Evolutionary conservation across 2,329 filamentous ascomycete genomes (phyloP).

Genomic region (Epichloe baconii): DNA sequence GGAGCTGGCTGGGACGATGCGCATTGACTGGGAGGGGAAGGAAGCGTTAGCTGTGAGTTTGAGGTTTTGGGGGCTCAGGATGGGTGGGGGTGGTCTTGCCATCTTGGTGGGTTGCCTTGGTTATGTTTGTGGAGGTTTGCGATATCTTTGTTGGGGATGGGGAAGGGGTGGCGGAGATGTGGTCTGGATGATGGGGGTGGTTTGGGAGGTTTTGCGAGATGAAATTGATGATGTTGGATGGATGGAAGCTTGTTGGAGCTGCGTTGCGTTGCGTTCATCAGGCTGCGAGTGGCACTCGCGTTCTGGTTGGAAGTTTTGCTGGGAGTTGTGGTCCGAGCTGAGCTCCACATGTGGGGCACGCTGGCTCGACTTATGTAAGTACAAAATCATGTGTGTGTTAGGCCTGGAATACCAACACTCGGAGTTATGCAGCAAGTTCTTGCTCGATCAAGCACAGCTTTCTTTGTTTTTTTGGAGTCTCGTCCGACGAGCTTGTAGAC

Average conservation of each 20-base stretch:
- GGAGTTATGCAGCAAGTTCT: too few relatives aligned
- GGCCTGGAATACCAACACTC: too few relatives aligned
- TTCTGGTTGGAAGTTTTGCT: conserved; percentile 3
- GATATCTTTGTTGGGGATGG: neutral
- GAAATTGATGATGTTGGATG: neutral
- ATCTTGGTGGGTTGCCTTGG: conserved; percentile 24
- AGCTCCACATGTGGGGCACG: too few relatives aligned
- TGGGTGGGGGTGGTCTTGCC: conserved; percentile 24
- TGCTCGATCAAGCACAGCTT: too few relatives aligned
- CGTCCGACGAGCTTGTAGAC: too few relatives aligned
- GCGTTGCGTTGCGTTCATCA: conserved; percentile 5
- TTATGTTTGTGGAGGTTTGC: neutral
- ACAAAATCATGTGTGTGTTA: too few relatives aligned
- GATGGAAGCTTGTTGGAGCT: conserved; percentile 3
- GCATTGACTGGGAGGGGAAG: conserved; percentile 54
- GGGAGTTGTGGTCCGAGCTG: neutral
- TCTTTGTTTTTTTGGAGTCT: too few relatives aligned
- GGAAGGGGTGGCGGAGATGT: neutral
- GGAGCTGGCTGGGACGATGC: conserved; percentile 62
- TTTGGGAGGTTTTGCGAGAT: conserved; percentile 2
- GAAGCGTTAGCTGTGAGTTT: conserved; percentile 8
- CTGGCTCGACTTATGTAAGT: too few relatives aligned
- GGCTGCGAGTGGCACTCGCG: conserved; percentile 18
- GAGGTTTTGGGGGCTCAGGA: neutral
- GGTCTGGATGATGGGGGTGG: conserved; percentile 2